phyloP scores from a whole-genome alignment of 495 filamentous ascomycete species.

The Penicillium robsamsonii region DNA sequence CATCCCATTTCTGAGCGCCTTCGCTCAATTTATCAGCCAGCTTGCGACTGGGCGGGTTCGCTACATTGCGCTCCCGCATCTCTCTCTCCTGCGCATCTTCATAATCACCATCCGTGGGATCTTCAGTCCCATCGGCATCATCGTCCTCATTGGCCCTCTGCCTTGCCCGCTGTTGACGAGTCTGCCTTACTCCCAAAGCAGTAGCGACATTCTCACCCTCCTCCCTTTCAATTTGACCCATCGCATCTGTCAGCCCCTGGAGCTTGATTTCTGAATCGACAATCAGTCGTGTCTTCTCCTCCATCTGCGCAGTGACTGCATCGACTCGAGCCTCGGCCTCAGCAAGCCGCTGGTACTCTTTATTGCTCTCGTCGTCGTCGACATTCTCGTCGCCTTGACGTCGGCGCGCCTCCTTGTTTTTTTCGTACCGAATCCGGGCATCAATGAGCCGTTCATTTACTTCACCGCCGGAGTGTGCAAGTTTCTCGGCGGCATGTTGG shows the following conservation, averaged over 20 bases:
- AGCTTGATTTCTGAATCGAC: slow-evolving; percentile 41
- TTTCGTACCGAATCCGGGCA: slow-evolving; percentile 33
- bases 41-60: slow-evolving; percentile 27
- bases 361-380: slow-evolving; percentile 14
- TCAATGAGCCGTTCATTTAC: slow-evolving; percentile 46
- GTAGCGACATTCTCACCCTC: slow-evolving; percentile 14
- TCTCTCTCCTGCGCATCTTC: slow-evolving; percentile 27
- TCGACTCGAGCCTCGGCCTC: slow-evolving; percentile 30
- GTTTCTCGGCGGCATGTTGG: slow-evolving; percentile 33
- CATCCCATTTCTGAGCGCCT: slow-evolving; percentile 31
- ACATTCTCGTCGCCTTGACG: slow-evolving; percentile 10
- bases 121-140: slow-evolving; percentile 22
- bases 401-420: slow-evolving; percentile 19
- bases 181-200: slow-evolving; percentile 18
- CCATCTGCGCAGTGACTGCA: slow-evolving; percentile 36
- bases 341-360: slow-evolving; percentile 28
- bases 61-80: slow-evolving; percentile 18
- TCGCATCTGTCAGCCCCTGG: slow-evolving; percentile 28
- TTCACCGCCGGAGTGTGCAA: slow-evolving; percentile 45
- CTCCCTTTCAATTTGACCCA: slow-evolving; percentile 36
- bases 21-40: slow-evolving; percentile 30
- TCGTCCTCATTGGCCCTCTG: slow-evolving; percentile 17
- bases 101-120: slow-evolving; percentile 30
- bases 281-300: slow-evolving; percentile 36
- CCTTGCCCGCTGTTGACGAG: slow-evolving; percentile 17